Evolutionary conservation across 495 filamentous ascomycete species (phyloP).

Genomic region (Parathielavia appendiculata): DNA sequence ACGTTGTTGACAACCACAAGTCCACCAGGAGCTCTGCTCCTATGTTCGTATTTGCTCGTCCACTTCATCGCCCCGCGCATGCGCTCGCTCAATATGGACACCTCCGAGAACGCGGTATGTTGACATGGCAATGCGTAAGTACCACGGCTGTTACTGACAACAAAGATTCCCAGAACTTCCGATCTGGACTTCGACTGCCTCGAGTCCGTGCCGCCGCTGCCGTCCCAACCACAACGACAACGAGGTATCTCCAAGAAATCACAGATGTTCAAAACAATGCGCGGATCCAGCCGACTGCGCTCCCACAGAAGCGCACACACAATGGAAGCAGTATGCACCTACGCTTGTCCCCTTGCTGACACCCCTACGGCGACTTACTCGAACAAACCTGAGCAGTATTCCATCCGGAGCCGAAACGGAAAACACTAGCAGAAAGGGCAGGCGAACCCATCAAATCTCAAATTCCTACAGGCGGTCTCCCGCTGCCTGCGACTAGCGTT

Average conservation of each 20-base stretch:
- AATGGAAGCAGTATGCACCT: constrained; percentile 29
- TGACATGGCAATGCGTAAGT: neutral
- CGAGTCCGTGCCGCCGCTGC: constrained; percentile 15
- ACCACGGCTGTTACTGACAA: constrained; percentile 6
- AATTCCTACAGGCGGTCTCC: constrained; percentile 16
- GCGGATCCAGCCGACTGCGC: constrained; percentile 52
- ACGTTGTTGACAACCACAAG: constrained; percentile 28
- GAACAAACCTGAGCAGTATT: constrained; percentile 22
- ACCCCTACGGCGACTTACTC: constrained; percentile 19
- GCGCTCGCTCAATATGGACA: constrained; percentile 38
- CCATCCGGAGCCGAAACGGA: constrained; percentile 53
- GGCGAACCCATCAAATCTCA: constrained; percentile 42
- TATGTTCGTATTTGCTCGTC: constrained; percentile 30
- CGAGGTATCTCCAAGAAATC: constrained; percentile 36
- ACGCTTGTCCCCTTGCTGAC: neutral
- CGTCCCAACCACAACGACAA: neutral
- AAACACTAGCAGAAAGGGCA: constrained; percentile 53
- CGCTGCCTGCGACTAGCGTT: constrained; percentile 4
- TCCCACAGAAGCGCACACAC: constrained; percentile 43
- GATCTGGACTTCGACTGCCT: constrained; percentile 23
- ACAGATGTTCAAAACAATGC: constrained; percentile 63
- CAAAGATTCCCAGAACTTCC: constrained; percentile 1
- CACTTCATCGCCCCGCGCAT: constrained; percentile 29
- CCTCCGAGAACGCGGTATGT: constrained; percentile 39
- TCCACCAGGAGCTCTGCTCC: constrained; percentile 30